Evolutionary conservation across 2,329 filamentous ascomycete genomes (phyloP), one percentile per base, ranked within the genome.

Genomic region (Sporothrix inflata): DNA sequence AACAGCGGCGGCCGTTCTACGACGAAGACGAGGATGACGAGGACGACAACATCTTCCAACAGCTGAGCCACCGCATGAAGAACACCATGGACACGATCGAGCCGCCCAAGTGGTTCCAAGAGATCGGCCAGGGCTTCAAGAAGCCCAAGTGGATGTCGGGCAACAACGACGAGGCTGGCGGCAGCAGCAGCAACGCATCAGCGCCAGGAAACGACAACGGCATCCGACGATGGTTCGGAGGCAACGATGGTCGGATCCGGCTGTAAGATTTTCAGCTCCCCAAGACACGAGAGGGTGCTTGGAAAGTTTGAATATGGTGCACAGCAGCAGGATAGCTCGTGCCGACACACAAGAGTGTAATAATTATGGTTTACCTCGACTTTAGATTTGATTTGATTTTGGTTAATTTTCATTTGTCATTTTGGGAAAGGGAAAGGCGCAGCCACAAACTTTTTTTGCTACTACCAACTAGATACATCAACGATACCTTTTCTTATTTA

Each of bases 11-110:
- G 21, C 34, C 47, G 6, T 47, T 27, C n/a, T 47, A 51, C 40
- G 67, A 27, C 60, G 77, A 45, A 63, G 80, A 38, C 75, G 81
- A 49, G 0, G 86, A 87, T 8, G 87, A 88, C 1, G 91, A 92
- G 42, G 90, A 94, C 16, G 92, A 94, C 71, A 93, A 91, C 75
- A 93, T 97, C 80, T 94, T 98, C 78, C 88, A 92, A 75, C 91
- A 91, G 45, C 89, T 98, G 74, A 90, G 92, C 0, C 92, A 97
- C 78, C 87, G 95, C 47, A 90, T 99, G 77, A 92, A 91, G 81
- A 99, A 99, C 78, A 98, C 96, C 0, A 89, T 98, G 69, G 95
- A 98, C 74, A 92, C 90, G 0, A 87, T 94, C 1, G 91, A 94
- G 69, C 87, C 91, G 40, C 95, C 96, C 0, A 90, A 90, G 75